Base-by-base conservation (phyloP, 495 filamentous ascomycete species). In the Aspergillus coremiiformis region DNA sequence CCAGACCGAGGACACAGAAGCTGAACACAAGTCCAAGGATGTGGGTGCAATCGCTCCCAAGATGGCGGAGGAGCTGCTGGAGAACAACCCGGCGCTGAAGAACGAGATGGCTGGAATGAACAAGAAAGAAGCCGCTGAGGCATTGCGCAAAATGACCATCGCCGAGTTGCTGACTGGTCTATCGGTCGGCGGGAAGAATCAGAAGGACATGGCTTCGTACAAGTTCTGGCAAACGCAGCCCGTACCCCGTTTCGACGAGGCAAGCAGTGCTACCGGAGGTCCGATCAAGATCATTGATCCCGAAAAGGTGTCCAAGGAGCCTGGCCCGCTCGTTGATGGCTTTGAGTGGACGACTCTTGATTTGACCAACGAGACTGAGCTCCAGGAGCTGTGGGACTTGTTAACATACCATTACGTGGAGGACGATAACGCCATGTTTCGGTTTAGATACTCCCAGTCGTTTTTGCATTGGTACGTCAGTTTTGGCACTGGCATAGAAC, bases 221-320 rank as follows among this genome's bases (percentile, higher is more conserved):
- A 96, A 94, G 68, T 98, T 98, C 69, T 98, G 93, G 93, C 83
- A 87, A 64, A 97, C 93, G 29, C 93, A 98, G 66, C 93, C 93
- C 0, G 93, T 98, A 26, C 87, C 89, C 9, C 82, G 83, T 50
- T 96, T 96, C 57, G 84, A 81, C 62, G 73, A 82, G 11, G 56
- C 69, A 44, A 46, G 60, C 41, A 63, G 61, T 48, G 62, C 70
- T 39, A 57, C 67, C 20, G 82, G 86, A 44, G 84, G 84, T 0
- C 77, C 80, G 1, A 86, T 86, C 62, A 81, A 84, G 68, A 72
- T 72, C 9, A 87, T 91, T 59, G 83, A 89, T 54, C 79, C 86
- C 2, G 85, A 86, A 49, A 78, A 84, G 52, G 85, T 95, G 14
- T 72, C 84, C 6, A 86, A 84, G 54, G 82, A 87, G 41, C 90